Evolutionary conservation across 371 early-diverging fungal species (phyloP), one percentile per base, ranked within the genome.

Genomic region (Mortierella sp.): DNA sequence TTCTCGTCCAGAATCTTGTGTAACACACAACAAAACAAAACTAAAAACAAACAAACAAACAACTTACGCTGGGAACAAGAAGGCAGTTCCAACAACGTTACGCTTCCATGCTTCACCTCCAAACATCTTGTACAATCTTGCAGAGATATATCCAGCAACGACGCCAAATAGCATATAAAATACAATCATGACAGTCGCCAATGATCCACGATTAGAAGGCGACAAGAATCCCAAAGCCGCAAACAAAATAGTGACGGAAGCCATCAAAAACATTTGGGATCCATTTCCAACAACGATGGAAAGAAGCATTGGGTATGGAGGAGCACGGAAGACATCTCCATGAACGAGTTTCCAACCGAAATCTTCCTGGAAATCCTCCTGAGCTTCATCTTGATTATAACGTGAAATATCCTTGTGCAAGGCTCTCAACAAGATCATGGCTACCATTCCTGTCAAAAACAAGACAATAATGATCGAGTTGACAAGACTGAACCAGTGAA

Each of bases 191-290:
- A 96, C 92, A 2, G 97, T 97, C 4, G 89, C 90, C 37, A 98
- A 86, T 6, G 97, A 94, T 28, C 98, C 98, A 59, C 99, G 96
- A 83, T 92, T 94, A 0, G 97, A 96, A 1, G 98, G 98, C 26
- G 97, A 96, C 61, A 98, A 87, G 89, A 98, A 97, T n/a, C 99
- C 99, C 45, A 98, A 90, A n/a, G 94, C 91, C 26, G 98, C 98
- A 89, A 98, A 96, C 0, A 92, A 92, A 8, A 91, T 83, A 0
- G 94, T 95, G 28, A 93, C 87, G 17, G 89, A 85, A 9, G 91
- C 85, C 98, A 98, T 97, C 72, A 89, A 90, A 49, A 96, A 88
- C 60, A 97, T 84, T 82, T 98, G 99, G 9, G 92, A 87, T 69
- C 99, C 99, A 70, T 89, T 96, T 47, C 99, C 99, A 23, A 96